Evolutionary conservation across 371 early-diverging fungal genomes (phyloP), one percentile per base, ranked within the genome.

Genomic region (Mucor saturninus): DNA sequence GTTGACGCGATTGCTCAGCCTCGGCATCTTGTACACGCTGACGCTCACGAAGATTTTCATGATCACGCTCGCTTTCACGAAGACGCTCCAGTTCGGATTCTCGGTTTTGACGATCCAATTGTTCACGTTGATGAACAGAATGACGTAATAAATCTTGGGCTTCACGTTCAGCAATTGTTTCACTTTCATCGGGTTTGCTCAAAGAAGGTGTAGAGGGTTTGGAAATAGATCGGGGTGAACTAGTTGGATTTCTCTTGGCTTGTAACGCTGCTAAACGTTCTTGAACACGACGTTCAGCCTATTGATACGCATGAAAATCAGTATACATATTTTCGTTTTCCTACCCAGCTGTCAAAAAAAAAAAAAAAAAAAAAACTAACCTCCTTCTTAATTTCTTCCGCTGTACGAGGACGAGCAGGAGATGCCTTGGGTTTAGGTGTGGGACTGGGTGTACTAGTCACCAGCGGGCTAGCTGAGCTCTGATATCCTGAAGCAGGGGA

Each of bases 281-380:
- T 71, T 83, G 78, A 13, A 83, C 80, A 56, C 83, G 80, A 52
- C 83, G 66, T 52, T 83, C 83, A 30, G 80, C 83, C 79, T 78
- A 68, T 13, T 5, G 48, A 26, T 4, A 10, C n/a, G 21, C n/a
- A 21, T 7, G 1, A 15, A 15, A 46, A 15, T 21, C 0, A 46
- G 8, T 6, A 7, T 14, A 39, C 30, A 9, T 29, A n/a, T 28
- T 28, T 10, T 5, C 14, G n/a, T 5, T 28, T 3, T 59, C 13
- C 4, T n/a, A 39, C 28, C 21, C 39, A 46, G 40, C n/a, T n/a
- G n/a, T n/a, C n/a, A n/a, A n/a, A n/a, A n/a, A n/a, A n/a, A n/a
- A 46, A n/a, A 54, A 10, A 4, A 21, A 43, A 35, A 31, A 62
- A 35, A 21, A 49, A 42, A n/a, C 5, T 30, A 72, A 75, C 79